Conservation (phyloP, 116 monocot species). For the Cymodocea nodosa region DNA sequence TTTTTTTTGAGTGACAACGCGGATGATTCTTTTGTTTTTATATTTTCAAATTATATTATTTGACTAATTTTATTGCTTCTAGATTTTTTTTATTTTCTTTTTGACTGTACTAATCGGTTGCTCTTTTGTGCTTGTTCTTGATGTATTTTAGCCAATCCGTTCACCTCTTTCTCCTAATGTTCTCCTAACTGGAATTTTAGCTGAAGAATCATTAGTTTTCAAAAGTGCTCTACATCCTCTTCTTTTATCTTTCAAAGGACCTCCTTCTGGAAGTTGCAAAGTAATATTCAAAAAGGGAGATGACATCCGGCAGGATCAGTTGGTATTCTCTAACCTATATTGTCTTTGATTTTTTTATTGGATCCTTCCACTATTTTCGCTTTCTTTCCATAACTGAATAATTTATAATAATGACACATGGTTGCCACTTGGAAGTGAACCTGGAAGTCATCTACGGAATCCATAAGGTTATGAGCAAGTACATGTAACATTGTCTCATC, state of each 20-base stretch:
- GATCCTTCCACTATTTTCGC: too few relatives aligned
- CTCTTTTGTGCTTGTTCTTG: neutral
- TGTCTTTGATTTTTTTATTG: neutral
- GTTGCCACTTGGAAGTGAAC: neutral
- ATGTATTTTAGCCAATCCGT: constrained; percentile 70
- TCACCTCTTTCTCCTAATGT: constrained; percentile 69
- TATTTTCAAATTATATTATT: neutral
- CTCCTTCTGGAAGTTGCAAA: constrained; percentile 69
- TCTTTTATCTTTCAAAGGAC: constrained; percentile 71
- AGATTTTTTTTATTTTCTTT: neutral
- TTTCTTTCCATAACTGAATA: too few relatives aligned
- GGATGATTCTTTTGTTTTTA: constrained; percentile 1
- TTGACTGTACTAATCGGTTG: neutral
- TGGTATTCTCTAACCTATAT: constrained; percentile 29
- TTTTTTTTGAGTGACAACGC: neutral
- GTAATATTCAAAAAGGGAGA: constrained; percentile 97
- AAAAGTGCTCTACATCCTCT: constrained; percentile 93
- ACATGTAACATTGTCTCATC: too few relatives aligned
- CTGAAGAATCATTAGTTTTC: constrained; percentile 89
- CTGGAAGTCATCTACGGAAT: neutral
- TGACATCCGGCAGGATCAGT: constrained; percentile 97
- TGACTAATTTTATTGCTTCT: neutral
- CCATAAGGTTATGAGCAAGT: neutral
- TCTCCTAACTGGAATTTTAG: constrained; percentile 78
- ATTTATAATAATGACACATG: neutral